A percentile compares a stretch with the other conserved stretches of the same genome.
phyloP scores from a whole-genome alignment of 768 basidiomycete species.

The Gelatoporia subvermispora region DNA sequence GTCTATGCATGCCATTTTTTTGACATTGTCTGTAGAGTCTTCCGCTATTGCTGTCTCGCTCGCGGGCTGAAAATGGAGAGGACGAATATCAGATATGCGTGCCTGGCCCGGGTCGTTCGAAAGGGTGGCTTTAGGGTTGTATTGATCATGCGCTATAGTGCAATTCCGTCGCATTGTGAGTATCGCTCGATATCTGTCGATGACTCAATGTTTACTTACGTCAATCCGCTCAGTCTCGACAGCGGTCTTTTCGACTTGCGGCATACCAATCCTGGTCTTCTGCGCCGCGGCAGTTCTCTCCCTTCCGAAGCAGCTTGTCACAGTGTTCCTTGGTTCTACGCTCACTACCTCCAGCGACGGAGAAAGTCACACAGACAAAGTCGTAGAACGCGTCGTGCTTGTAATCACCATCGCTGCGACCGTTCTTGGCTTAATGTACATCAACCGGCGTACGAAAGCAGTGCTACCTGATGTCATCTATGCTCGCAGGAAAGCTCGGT shows the following conservation, averaged over 20 bases:
- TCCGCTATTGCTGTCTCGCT: constrained; percentile 71
- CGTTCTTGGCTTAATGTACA: constrained; percentile 77
- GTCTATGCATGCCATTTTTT: neutral
- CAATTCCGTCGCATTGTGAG: constrained; percentile 83
- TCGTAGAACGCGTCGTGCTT: constrained; percentile 67
- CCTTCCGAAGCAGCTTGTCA: constrained; percentile 86
- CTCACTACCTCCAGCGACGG: constrained; percentile 46
- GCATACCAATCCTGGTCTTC: constrained; percentile 78
- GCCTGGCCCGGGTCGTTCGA: constrained; percentile 55
- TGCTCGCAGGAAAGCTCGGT: constrained; percentile 68
- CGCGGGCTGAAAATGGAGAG: constrained; percentile 66
- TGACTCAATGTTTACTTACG: neutral
- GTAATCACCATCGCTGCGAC: constrained; percentile 71
- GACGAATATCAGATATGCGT: constrained; percentile 42
- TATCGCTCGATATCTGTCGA: constrained; percentile 5
- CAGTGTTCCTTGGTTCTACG: constrained; percentile 85
- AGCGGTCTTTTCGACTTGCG: constrained; percentile 83
- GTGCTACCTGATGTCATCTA: constrained; percentile 65
- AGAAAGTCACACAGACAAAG: constrained; percentile 43
- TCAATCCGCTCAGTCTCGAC: constrained; percentile 59
- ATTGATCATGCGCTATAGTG: constrained; percentile 70
- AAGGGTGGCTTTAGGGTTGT: constrained; percentile 90
- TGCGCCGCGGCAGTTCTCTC: constrained; percentile 78
- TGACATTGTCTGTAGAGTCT: constrained; percentile 47
- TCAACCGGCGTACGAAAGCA: constrained; percentile 63